phyloP scores from a whole-genome alignment of 1,284 basidiomycete species.

The Rhodotorula sp. region DNA sequence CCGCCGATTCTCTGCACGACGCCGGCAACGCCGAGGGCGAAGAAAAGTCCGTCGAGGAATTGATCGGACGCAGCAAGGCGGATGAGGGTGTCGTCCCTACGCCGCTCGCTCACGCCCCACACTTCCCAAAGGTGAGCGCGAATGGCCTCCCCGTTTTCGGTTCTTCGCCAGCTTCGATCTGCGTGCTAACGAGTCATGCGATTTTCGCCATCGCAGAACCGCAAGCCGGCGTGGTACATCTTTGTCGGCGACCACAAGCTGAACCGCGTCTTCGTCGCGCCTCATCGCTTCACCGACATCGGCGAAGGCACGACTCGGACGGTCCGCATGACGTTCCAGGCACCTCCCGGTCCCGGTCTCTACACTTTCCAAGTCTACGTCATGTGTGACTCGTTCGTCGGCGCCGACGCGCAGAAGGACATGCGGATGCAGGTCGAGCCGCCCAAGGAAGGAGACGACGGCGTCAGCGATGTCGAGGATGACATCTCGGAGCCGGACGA shows the following conservation, averaged over 20 bases:
- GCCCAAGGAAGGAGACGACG: slow-evolving; percentile 55
- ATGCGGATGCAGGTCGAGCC: slow-evolving; percentile 62
- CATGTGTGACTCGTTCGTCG: slow-evolving; percentile 83
- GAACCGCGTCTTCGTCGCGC: slow-evolving; percentile 86
- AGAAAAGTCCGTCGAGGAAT: slow-evolving; percentile 66
- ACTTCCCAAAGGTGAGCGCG: slow-evolving; percentile 75
- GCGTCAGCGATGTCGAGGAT: slow-evolving; percentile 64
- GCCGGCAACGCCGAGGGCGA: slow-evolving; percentile 54
- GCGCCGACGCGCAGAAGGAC: slow-evolving; percentile 71
- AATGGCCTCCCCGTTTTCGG: not conserved
- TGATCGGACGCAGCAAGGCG: slow-evolving; percentile 63
- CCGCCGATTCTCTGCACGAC: slow-evolving; percentile 7
- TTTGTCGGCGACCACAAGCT: slow-evolving; percentile 91
- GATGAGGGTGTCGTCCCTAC: slow-evolving; percentile 55
- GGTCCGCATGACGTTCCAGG: slow-evolving; percentile 92
- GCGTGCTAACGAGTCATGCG: not conserved
- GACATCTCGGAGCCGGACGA: slow-evolving; percentile 96
- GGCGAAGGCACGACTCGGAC: slow-evolving; percentile 67
- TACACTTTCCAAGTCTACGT: slow-evolving; percentile 89
- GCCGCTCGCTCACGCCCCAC: slow-evolving; percentile 82
- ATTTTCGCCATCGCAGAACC: slow-evolving; percentile 56
- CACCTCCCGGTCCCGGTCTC: slow-evolving; percentile 76
- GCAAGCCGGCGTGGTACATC: slow-evolving; percentile 78
- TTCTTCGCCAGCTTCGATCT: not conserved
- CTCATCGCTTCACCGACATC: slow-evolving; percentile 73